Base-by-base conservation (phyloP, 192 early-diverging fungal genomes). In the Coemansia sp. region DNA sequence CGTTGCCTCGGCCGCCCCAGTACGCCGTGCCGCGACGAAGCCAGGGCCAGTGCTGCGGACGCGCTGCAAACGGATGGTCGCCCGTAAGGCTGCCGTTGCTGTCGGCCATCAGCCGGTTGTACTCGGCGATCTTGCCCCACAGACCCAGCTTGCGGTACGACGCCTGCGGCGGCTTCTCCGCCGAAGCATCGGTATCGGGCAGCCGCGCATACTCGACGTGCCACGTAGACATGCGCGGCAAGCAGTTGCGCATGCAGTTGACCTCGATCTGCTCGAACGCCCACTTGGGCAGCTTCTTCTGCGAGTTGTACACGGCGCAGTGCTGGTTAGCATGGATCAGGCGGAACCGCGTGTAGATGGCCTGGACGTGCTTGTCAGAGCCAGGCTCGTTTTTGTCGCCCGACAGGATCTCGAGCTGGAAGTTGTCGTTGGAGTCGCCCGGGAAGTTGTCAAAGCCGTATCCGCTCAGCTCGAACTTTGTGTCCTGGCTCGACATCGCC, bases 401-500 rank as follows among this genome's bases (percentile, higher is more conserved):
- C 2, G 78, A 70, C 28, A 85, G 66, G 50, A 94, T 89, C 28
- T 93, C 90, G 4, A 98, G 68, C 20, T 81, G 74, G 83, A 92
- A 98, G 74, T 91, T 82, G 76, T 98, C 95, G 64, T 98, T 98
- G 39, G 85, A 75, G 75, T 98, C 95, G 30, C 96, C 95, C 4
- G 74, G 58, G 74, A 89, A 92, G 11, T 82, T 83, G 4, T 72
- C 54, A 56, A 83, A 90, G 2, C 90, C 90, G 65, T 92, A 92
- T 22, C 72, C 88, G 69, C 84, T 82, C 20, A 90, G 84, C 79
- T 91, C 87, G 62, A 89, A 89, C 60, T 89, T 85, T 46, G 86
- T 79, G 49, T 91, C 86, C 18, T 77, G 75, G 39, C 83, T 83
- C 16, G 85, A 84, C 11, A 91, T 35, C 29, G 91, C 87, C 22